Conservation (phyloP, 2,329 filamentous ascomycete species). For the Talaromyces sp. region DNA sequence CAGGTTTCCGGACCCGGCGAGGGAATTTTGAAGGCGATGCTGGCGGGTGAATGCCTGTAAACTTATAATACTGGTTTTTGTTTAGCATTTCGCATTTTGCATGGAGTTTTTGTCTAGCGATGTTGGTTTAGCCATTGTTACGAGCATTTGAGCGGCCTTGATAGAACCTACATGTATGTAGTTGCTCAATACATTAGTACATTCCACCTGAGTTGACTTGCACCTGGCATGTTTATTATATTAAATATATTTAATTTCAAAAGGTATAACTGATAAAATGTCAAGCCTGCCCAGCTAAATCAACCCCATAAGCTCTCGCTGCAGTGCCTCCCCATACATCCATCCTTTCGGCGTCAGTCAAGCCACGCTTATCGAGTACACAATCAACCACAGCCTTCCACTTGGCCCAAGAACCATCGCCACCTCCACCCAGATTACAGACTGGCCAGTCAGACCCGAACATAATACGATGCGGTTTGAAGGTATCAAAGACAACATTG, state of each 20-base stretch:
- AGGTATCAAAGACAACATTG: slow-evolving; percentile 63
- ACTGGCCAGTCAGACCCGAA: slow-evolving; percentile 94
- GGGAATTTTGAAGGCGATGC: slow-evolving; percentile 37
- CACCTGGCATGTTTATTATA: background rate
- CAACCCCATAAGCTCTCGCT: slow-evolving; percentile 57
- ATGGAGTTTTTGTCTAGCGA: background rate
- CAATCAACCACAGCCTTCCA: slow-evolving; percentile 68
- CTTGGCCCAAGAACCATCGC: slow-evolving; percentile 59
- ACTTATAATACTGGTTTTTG: background rate
- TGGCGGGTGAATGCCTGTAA: slow-evolving; percentile 31
- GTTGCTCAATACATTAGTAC: background rate
- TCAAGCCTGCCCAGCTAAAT: background rate
- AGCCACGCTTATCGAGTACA: slow-evolving; percentile 47
- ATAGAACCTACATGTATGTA: background rate
- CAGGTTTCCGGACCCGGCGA: slow-evolving; percentile 56
- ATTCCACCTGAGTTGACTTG: background rate
- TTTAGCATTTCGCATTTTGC: background rate
- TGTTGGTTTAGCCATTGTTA: background rate
- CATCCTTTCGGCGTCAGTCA: slow-evolving; percentile 56
- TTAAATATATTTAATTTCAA: background rate
- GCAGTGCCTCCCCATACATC: slow-evolving; percentile 70
- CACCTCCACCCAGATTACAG: slow-evolving; percentile 63
- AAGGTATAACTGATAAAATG: background rate
- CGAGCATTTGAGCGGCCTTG: slow-evolving; percentile 6
- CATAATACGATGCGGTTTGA: slow-evolving; percentile 69